Evolutionary conservation across 1,139 yeast species (phyloP).

Genomic region (Debaryomyces fabryi): DNA sequence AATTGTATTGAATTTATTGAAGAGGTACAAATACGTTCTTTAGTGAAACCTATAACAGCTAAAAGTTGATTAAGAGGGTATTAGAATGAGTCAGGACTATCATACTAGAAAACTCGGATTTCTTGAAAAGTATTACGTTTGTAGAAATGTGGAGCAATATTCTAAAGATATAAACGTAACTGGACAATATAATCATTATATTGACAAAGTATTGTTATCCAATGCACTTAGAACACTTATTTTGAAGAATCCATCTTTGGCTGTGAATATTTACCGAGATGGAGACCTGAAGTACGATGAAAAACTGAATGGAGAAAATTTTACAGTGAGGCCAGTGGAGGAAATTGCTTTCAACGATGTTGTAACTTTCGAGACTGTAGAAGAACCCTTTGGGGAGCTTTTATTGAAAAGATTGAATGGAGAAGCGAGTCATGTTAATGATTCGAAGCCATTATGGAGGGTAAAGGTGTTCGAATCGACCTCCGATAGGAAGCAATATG

Average conservation of each 20-base stretch:
- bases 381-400: conserved; percentile 18
- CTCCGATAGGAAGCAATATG: conserved; percentile 17
- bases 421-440: conserved; percentile 19
- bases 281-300: conserved; percentile 16
- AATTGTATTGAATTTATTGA: not conserved
- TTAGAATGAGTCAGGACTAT: not conserved
- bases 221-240: conserved; percentile 27
- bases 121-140: conserved; percentile 31
- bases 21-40: not conserved
- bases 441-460: conserved; percentile 33
- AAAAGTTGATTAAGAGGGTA: not conserved
- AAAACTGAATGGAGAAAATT: conserved; percentile 19
- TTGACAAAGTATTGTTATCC: conserved; percentile 25
- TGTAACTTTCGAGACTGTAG: conserved; percentile 20
- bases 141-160: conserved; percentile 24
- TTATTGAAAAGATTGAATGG: conserved; percentile 21
- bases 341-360: conserved; percentile 28
- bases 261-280: conserved; percentile 22
- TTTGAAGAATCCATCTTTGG: conserved; percentile 24
- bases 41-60: not conserved
- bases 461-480: conserved; percentile 24
- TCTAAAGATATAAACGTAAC: conserved; percentile 36
- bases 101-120: conserved; percentile 12
- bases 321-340: conserved; percentile 21
- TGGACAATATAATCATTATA: conserved; percentile 23